These are phyloP conservation scores for Globisporangium emineosum DNA, from an alignment of 352 stramenopile genomes.

Conservation along the genomic window DNA sequence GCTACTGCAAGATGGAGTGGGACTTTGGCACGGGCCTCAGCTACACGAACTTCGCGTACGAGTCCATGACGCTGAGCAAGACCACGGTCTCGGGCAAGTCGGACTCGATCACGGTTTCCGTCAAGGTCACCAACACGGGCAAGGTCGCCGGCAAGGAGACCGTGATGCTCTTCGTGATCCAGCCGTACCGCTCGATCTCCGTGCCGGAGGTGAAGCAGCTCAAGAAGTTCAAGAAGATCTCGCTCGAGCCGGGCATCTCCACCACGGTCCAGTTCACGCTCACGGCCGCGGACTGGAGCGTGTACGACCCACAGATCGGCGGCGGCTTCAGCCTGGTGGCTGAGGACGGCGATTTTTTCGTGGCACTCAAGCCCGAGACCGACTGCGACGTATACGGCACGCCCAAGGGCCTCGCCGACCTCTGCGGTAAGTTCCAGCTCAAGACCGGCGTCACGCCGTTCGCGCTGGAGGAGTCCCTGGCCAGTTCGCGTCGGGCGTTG, in stretches of 20 bases:
- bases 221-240: slow-evolving; percentile 75
- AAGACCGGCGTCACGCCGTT: slow-evolving; percentile 17
- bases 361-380: slow-evolving; percentile 60
- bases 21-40: slow-evolving; percentile 62
- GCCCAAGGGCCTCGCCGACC: slow-evolving; percentile 17
- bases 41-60: slow-evolving; percentile 70
- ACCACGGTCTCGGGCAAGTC: slow-evolving; percentile 27
- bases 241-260: slow-evolving; percentile 36
- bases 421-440: slow-evolving; percentile 39
- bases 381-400: slow-evolving; percentile 38
- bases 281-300: slow-evolving; percentile 32
- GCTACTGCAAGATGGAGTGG: slow-evolving; percentile 58
- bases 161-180: slow-evolving; percentile 74
- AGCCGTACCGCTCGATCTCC: slow-evolving; percentile 54
- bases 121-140: slow-evolving; percentile 75
- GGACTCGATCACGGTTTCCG: slow-evolving; percentile 15
- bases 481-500: not conserved
- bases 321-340: slow-evolving; percentile 40
- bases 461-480: slow-evolving; percentile 4
- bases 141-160: slow-evolving; percentile 57
- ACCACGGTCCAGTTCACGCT: slow-evolving; percentile 38
- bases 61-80: slow-evolving; percentile 36
- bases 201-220: slow-evolving; percentile 83
- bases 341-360: slow-evolving; percentile 49
- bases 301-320: slow-evolving; percentile 57